Evolutionary conservation across 148 eudicot species (phyloP).

Genomic region (Beta vulgaris): DNA sequence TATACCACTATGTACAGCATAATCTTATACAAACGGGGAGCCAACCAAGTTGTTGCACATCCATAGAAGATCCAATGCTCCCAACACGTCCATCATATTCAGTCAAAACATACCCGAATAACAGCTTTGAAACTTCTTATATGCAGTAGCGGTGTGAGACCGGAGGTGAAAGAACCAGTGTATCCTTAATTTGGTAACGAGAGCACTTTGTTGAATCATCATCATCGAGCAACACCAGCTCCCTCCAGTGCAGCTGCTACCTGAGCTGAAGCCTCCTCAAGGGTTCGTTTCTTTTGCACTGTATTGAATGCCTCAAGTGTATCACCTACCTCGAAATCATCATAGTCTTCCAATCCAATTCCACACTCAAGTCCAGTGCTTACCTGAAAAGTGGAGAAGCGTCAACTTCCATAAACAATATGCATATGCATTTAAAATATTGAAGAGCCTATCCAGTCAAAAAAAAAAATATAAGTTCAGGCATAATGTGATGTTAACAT

Average conservation of each 20-base stretch:
- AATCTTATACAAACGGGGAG: slow-evolving; percentile 15
- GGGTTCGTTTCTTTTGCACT: slow-evolving; percentile 75
- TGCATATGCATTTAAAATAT: background rate
- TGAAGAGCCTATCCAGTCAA: background rate
- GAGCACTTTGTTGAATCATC: background rate
- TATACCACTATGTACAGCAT: slow-evolving; percentile 53
- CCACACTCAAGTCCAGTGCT: slow-evolving; percentile 92
- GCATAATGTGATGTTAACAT: no score
- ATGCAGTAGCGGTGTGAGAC: background rate
- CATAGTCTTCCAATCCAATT: slow-evolving; percentile 60
- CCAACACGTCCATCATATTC: slow-evolving; percentile 9
- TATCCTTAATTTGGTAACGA: slow-evolving; percentile 2
- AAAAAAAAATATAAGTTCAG: no score
- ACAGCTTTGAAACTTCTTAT: background rate
- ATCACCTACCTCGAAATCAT: slow-evolving; percentile 77
- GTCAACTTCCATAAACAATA: background rate
- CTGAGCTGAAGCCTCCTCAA: slow-evolving; percentile 93
- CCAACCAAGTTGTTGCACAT: background rate
- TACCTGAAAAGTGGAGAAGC: slow-evolving; percentile 44
- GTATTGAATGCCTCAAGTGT: slow-evolving; percentile 64
- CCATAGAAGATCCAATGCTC: slow-evolving; percentile 3
- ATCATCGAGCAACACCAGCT: slow-evolving; percentile 47
- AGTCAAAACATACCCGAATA: slow-evolving; percentile 10
- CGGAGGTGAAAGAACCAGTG: slow-evolving; percentile 8
- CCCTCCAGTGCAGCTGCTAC: slow-evolving; percentile 74